A percentile compares a stretch with the other conserved stretches of the same genome.
phyloP scores from a whole-genome alignment of 345 rosid species.

The Rhodamnia rubescens region DNA sequence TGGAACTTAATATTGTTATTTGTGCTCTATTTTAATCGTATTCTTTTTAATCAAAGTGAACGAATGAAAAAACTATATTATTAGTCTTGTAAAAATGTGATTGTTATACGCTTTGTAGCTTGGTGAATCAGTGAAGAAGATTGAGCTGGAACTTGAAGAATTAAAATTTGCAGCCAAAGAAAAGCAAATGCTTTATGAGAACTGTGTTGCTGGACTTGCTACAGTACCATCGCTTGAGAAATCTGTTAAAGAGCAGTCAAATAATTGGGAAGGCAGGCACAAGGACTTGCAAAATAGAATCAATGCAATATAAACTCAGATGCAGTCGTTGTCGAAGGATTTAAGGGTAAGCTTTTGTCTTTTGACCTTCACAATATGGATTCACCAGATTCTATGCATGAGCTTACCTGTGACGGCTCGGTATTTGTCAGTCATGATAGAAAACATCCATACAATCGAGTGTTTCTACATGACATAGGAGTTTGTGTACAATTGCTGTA shows the following conservation, averaged over 20 bases:
- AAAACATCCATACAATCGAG: background rate
- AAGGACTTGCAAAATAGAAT: slow-evolving; percentile 67
- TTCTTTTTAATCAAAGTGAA: background rate
- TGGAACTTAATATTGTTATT: background rate
- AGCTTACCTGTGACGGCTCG: background rate
- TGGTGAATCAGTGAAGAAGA: slow-evolving; percentile 65
- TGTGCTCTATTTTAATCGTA: background rate
- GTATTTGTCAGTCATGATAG: background rate
- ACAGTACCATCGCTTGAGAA: slow-evolving; percentile 52
- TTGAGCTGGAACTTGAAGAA: slow-evolving; percentile 72
- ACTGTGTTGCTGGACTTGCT: slow-evolving; percentile 14
- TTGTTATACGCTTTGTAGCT: slow-evolving; percentile 28
- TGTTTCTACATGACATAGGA: background rate
- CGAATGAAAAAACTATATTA: background rate
- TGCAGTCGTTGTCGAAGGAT: slow-evolving; percentile 68
- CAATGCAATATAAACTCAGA: slow-evolving; percentile 51
- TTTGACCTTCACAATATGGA: background rate
- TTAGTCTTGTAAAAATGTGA: background rate
- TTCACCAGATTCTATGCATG: background rate
- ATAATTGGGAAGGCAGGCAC: slow-evolving; percentile 68
- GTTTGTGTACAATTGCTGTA: background rate
- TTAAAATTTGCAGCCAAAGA: slow-evolving; percentile 49
- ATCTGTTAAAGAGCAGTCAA: slow-evolving; percentile 72
- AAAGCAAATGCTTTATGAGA: slow-evolving; percentile 43
- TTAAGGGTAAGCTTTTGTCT: slow-evolving; percentile 43